These are phyloP conservation scores for Trypanosoma lewisi DNA, from an alignment of 208 protist species.

Conservation along the genomic window DNA sequence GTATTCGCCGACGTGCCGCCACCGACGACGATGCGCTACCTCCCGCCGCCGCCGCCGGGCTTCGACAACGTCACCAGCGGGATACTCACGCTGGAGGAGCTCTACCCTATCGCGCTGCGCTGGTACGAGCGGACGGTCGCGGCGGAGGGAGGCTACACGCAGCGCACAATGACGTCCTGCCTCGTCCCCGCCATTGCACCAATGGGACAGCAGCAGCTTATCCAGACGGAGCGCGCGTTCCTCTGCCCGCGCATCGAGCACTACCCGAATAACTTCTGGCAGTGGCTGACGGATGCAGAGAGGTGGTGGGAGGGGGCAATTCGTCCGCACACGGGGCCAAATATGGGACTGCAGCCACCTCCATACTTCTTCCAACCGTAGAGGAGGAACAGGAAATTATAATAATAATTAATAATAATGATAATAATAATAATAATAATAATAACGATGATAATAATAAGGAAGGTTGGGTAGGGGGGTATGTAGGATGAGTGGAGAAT, in stretches of 20 bases:
- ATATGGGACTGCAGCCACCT: background rate
- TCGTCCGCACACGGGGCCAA: slow-evolving; percentile 18
- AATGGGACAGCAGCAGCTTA: slow-evolving; percentile 1
- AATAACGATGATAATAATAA: too few relatives aligned
- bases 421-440: background rate
- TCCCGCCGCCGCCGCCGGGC: slow-evolving; percentile 30
- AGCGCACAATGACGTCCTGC: slow-evolving; percentile 9
- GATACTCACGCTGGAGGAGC: background rate
- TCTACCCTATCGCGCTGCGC: slow-evolving; percentile 20
- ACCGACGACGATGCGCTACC: slow-evolving; percentile 25
- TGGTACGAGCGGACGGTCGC: slow-evolving; percentile 55
- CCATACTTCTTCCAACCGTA: slow-evolving; percentile 5
- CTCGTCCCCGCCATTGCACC: background rate
- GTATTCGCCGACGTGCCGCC: slow-evolving; percentile 18
- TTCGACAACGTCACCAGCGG: slow-evolving; percentile 1
- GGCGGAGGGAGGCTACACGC: slow-evolving; percentile 36
- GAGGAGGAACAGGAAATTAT: background rate
- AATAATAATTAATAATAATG: background rate
- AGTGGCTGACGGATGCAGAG: slow-evolving; percentile 19
- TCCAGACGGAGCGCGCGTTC: background rate
- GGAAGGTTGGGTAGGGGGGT: too few relatives aligned
- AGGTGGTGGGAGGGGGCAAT: slow-evolving; percentile 23
- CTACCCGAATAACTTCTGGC: slow-evolving; percentile 8
- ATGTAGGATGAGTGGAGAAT: too few relatives aligned
- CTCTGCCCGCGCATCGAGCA: slow-evolving; percentile 23